Percentiles rank a stretch among this genome's conserved stretches.
phyloP scores from a whole-genome alignment of 176 grass and related monocot species.

The Phoenix roebelenii region DNA sequence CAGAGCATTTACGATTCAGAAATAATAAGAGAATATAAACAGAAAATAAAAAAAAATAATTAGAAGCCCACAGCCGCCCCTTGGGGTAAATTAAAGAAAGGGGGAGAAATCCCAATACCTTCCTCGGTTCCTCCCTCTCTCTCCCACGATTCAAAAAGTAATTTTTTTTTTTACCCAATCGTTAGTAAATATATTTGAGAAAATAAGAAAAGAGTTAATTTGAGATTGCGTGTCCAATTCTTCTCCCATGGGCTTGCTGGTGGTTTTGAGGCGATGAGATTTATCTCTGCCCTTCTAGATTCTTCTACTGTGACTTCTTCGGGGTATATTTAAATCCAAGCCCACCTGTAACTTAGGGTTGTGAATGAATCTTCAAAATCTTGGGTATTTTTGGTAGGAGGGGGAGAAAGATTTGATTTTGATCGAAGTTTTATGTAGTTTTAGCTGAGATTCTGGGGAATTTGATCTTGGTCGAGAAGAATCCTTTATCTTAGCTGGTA shows the following conservation, averaged over 20 bases:
- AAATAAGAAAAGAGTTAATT: background rate
- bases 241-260: background rate
- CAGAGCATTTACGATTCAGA: background rate
- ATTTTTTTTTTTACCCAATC: conserved; percentile 5
- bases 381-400: no score
- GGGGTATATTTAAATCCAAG: background rate
- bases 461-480: no score
- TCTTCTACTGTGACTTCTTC: background rate
- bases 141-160: background rate
- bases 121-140: no score
- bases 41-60: no score
- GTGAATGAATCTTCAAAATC: no score
- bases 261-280: background rate
- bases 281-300: conserved; percentile 7
- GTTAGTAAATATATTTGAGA: background rate
- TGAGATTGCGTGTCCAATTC: background rate
- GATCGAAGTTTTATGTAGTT: no score
- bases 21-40: background rate
- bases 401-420: no score
- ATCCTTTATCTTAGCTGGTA: no score
- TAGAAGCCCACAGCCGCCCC: no score
- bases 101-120: no score
- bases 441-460: no score
- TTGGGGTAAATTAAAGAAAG: no score
- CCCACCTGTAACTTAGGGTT: background rate